A percentile compares a stretch with the other conserved stretches of the same genome.
These are phyloP conservation scores for Globisporangium solare DNA, from an alignment of 352 stramenopile species.

Conservation along the genomic window DNA sequence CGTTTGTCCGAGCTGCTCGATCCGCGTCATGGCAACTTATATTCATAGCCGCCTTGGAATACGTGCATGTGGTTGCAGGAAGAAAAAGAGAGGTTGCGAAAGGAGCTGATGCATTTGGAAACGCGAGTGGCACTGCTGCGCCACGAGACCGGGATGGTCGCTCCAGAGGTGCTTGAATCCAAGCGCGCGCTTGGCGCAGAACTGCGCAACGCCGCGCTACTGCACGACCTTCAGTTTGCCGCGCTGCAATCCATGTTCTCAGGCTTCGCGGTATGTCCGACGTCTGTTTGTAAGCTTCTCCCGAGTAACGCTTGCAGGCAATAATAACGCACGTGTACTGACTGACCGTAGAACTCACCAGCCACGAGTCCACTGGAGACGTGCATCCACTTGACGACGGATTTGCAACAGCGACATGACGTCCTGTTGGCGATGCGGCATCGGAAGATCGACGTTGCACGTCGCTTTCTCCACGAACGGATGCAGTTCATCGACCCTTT, in stretches of 20 bases:
- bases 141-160: background rate
- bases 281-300: background rate
- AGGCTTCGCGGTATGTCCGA: constrained; percentile 16
- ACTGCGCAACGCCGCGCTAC: constrained; percentile 24
- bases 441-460: constrained; percentile 21
- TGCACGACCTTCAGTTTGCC: constrained; percentile 27
- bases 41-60: too few species aligned
- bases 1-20: background rate
- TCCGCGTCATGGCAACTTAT: too few species aligned
- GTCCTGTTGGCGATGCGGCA: constrained; percentile 24
- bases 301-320: background rate
- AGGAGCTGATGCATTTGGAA: background rate
- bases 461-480: constrained; percentile 28
- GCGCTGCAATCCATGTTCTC: constrained; percentile 29
- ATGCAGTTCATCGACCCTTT: constrained; percentile 24
- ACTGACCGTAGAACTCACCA: constrained; percentile 12
- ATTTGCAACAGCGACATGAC: constrained; percentile 26
- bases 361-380: constrained; percentile 26
- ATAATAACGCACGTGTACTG: constrained; percentile 1
- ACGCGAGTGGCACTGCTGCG: background rate
- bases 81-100: background rate
- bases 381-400: constrained; percentile 31
- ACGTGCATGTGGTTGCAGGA: background rate
- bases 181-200: background rate
- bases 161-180: background rate